Conservation (phyloP, 106 monocot genomes). For the Platanthera guangdongensis region DNA sequence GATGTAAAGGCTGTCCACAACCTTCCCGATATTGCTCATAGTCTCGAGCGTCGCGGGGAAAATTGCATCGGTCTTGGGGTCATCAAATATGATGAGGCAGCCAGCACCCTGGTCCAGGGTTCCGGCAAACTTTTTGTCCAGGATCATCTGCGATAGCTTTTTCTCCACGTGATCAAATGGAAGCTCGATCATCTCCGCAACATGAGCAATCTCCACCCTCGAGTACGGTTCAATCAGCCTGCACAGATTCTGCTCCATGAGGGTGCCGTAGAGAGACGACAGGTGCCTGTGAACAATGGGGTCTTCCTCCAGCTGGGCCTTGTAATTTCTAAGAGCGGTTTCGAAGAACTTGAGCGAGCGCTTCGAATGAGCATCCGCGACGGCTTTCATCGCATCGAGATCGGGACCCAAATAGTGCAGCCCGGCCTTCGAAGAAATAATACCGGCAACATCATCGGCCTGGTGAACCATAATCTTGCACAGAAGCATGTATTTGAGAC, state of each 20-base stretch:
- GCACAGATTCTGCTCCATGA: conserved; percentile 92
- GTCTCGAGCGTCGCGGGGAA: conserved; percentile 80
- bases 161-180: conserved; percentile 74
- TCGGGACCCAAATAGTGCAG: conserved; percentile 76
- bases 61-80: conserved; percentile 58
- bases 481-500: conserved; percentile 96
- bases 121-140: conserved; percentile 96
- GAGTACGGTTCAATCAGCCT: conserved; percentile 88
- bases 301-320: conserved; percentile 82
- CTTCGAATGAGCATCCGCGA: conserved; percentile 81
- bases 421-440: conserved; percentile 94
- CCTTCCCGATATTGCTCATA: conserved; percentile 79
- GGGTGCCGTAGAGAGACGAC: conserved; percentile 81
- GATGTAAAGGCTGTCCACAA: conserved; percentile 86
- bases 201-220: conserved; percentile 68
- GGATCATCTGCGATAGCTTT: conserved; percentile 90
- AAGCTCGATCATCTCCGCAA: conserved; percentile 80
- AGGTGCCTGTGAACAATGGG: conserved; percentile 94
- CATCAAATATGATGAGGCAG: conserved; percentile 80
- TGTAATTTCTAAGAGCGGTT: conserved; percentile 64
- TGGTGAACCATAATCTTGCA: conserved; percentile 99
- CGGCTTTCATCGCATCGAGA: conserved; percentile 94
- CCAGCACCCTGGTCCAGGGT: conserved; percentile 87
- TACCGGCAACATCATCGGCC: conserved; percentile 85
- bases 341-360: conserved; percentile 79